Evolutionary conservation across 1,284 basidiomycete species (phyloP), one percentile per base, ranked within the genome.

Genomic region (Tilletia setariae): DNA sequence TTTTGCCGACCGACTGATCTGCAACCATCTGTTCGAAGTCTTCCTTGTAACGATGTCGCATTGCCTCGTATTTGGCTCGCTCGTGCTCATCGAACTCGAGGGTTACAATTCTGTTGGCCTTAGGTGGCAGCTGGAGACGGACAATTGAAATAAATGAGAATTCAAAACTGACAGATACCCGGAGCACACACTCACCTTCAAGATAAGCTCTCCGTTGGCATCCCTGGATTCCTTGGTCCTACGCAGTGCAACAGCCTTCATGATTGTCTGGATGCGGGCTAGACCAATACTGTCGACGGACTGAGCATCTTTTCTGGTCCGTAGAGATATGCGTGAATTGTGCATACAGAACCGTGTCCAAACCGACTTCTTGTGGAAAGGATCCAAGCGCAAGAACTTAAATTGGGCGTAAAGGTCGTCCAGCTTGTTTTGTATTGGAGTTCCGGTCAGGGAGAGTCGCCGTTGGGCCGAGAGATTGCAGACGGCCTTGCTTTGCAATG

Each of bases 381-480:
- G 96, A 47, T 89, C 87, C 68, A 98, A 84, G 8, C 94, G 91
- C 62, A 99, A 85, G 85, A 99, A 98, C 83, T 94, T 94, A 86
- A 99, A 89, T 68, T 98, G 86, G 1, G 96, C 94, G 83, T 90
- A 98, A 62, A 99, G 90, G 80, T 99, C 96, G 84, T 98, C 95
- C 68, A 98, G 88, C 82, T 94, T 94, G 86, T 98, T 99, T 85
- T 98, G 96, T 53, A 99, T 93, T 0, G 96, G 96, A 7, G 96
- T 99, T 70, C 96, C 96, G 9, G 95, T 97, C 47, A 98, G 86
- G 79, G 93, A 96, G 56, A 98, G 86, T 23, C 96, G 89, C 66
- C 96, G 90, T 79, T 97, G 92, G 1, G 95, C 93, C 81, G 91
- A 88, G 59, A 99, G 87, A 80, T 96, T 94, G 84, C 96, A 98